Conservation (phyloP, 2,329 filamentous ascomycete species). For the Epicoccum sorghinum region DNA sequence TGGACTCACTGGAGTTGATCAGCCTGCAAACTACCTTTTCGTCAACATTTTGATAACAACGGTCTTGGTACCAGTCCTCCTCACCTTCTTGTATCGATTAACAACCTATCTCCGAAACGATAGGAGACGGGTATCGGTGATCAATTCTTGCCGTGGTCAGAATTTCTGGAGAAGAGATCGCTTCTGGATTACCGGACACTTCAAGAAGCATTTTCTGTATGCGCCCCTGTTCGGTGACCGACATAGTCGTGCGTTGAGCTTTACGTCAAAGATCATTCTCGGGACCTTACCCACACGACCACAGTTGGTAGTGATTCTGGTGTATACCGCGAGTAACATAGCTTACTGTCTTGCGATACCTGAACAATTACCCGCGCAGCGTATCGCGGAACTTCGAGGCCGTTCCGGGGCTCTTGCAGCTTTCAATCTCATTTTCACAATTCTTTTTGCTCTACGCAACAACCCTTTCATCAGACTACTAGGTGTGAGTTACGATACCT, state of each 20-base stretch:
- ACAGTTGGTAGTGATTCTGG: constrained; percentile 48
- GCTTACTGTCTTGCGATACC: constrained; percentile 55
- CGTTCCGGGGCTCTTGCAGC: constrained; percentile 71
- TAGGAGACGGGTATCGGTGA: constrained; percentile 14
- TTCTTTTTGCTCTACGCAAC: constrained; percentile 73
- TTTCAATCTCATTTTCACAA: constrained; percentile 77
- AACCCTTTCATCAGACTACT: constrained; percentile 74
- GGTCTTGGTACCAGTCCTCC: constrained; percentile 8
- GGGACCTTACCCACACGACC: constrained; percentile 50
- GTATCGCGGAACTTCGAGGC: constrained; percentile 62
- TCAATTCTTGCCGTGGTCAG: constrained; percentile 14
- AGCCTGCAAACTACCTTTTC: constrained; percentile 50
- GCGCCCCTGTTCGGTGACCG: constrained; percentile 49
- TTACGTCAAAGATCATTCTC: constrained; percentile 49
- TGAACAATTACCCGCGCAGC: constrained; percentile 73
- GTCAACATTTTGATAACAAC: constrained; percentile 22
- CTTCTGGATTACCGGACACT: constrained; percentile 21
- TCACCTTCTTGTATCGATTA: constrained; percentile 15
- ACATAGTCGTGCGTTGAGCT: constrained; percentile 46
- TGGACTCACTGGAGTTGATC: constrained; percentile 53
- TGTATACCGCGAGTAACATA: constrained; percentile 50
- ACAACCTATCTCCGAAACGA: constrained; percentile 12
- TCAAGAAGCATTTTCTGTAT: constrained; percentile 50
- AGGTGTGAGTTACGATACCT: constrained; percentile 76
- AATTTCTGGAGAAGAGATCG: constrained; percentile 22